phyloP scores from a whole-genome alignment of 2,329 filamentous ascomycete species.

The Rhynchosporium agropyri region DNA sequence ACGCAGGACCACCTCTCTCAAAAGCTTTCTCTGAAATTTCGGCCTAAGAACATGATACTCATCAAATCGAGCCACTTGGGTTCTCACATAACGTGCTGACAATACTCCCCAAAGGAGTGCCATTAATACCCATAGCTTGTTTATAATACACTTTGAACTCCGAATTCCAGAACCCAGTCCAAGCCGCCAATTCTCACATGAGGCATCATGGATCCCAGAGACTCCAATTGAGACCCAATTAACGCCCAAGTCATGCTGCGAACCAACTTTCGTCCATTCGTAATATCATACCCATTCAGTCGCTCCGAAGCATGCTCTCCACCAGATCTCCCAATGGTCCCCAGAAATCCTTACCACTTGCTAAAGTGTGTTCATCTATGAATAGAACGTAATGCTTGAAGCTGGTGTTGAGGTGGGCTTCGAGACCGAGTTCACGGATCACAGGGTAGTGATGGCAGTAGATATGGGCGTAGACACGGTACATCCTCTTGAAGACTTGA shows the following conservation, averaged over 20 bases:
- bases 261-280: conserved; percentile 23
- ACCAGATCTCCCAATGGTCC: conserved; percentile 93
- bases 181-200: not conserved
- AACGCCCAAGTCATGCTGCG: conserved; percentile 37
- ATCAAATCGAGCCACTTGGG: too few relatives aligned
- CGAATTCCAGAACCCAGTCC: not conserved
- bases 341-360: conserved; percentile 96
- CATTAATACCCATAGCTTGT: conserved; percentile 8
- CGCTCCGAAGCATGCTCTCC: conserved; percentile 95
- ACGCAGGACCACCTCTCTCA: too few relatives aligned
- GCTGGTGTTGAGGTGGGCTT: conserved; percentile 96
- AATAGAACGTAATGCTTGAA: conserved; percentile 99
- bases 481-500: conserved; percentile 98
- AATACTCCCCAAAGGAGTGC: not conserved
- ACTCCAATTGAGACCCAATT: conserved; percentile 26
- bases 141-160: conserved; percentile 20
- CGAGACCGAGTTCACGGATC: conserved; percentile 89
- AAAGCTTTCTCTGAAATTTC: too few relatives aligned
- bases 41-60: too few relatives aligned
- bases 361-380: conserved; percentile 92
- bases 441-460: conserved; percentile 99
- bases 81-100: not conserved
- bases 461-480: conserved; percentile 97
- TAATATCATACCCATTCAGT: conserved; percentile 45
- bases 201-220: conserved; percentile 17